Evolutionary conservation across 1,284 basidiomycete species (phyloP).

Genomic region (Cutaneotrichosporon sp.): DNA sequence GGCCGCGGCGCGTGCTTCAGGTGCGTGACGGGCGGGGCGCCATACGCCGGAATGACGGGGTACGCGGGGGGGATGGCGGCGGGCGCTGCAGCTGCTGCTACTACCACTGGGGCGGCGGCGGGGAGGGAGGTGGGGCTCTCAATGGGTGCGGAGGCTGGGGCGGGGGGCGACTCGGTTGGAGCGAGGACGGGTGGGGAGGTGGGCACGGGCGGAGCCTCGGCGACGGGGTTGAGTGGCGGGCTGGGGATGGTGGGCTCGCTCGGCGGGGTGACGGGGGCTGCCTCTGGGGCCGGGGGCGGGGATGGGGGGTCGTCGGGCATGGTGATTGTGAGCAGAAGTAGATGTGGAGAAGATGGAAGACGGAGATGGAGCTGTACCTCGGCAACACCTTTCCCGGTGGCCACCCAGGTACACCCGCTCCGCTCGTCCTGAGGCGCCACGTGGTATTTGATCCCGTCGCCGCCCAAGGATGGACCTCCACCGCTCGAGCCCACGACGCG

Average conservation of each 20-base stretch:
- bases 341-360: neutral
- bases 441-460: too few relatives aligned
- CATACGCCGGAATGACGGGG: neutral
- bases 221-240: neutral
- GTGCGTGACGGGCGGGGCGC: slow-evolving; percentile 1
- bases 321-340: neutral
- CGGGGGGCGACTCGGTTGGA: too few relatives aligned
- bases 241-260: neutral
- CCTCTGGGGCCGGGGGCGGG: neutral
- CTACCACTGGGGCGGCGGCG: neutral
- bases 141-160: neutral
- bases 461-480: too few relatives aligned
- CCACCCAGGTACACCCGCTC: neutral
- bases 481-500: neutral
- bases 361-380: neutral
- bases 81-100: neutral
- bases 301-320: neutral
- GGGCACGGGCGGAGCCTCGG: neutral
- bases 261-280: neutral
- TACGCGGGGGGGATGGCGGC: neutral
- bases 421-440: too few relatives aligned
- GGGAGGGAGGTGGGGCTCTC: neutral
- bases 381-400: neutral
- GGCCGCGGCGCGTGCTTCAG: slow-evolving; percentile 13
- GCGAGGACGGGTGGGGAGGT: neutral